Percentiles rank a stretch among this genome's conserved stretches.
Evolutionary conservation across 768 basidiomycete species (phyloP).

Genomic region (Megacollybia marginata): DNA sequence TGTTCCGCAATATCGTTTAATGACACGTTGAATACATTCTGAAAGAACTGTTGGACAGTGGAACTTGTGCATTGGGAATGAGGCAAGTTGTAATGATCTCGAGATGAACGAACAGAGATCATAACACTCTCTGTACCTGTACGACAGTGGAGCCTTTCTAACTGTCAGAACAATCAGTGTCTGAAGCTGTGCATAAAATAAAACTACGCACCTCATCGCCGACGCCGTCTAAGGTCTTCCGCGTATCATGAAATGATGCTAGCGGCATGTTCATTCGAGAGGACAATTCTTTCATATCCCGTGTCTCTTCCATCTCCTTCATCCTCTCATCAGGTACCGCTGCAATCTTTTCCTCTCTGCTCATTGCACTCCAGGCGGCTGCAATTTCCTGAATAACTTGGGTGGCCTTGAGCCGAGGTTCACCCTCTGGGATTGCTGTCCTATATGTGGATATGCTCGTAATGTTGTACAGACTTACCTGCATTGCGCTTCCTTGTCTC

Average conservation of each 20-base stretch:
- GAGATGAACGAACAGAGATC: background rate
- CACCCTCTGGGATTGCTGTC: background rate
- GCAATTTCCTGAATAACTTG: background rate
- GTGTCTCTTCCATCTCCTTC: background rate
- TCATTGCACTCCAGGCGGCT: background rate
- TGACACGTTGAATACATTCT: background rate
- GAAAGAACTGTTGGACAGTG: background rate
- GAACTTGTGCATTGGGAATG: background rate
- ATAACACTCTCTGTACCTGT: background rate
- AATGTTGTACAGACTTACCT: background rate
- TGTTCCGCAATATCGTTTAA: background rate
- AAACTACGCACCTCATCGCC: background rate
- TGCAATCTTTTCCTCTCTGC: background rate
- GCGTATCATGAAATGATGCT: background rate
- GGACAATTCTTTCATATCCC: background rate
- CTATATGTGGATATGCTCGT: background rate
- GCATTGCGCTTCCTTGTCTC: background rate
- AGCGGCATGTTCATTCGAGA: background rate
- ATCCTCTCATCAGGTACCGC: background rate
- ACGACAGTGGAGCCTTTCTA: background rate
- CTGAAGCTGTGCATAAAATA: background rate
- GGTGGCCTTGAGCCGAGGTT: background rate
- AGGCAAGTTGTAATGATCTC: background rate
- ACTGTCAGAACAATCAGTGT: background rate
- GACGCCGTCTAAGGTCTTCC: background rate